These are phyloP conservation scores for Lachnellula hyalina DNA, from an alignment of 2,329 filamentous ascomycete species.

Conservation along the genomic window DNA sequence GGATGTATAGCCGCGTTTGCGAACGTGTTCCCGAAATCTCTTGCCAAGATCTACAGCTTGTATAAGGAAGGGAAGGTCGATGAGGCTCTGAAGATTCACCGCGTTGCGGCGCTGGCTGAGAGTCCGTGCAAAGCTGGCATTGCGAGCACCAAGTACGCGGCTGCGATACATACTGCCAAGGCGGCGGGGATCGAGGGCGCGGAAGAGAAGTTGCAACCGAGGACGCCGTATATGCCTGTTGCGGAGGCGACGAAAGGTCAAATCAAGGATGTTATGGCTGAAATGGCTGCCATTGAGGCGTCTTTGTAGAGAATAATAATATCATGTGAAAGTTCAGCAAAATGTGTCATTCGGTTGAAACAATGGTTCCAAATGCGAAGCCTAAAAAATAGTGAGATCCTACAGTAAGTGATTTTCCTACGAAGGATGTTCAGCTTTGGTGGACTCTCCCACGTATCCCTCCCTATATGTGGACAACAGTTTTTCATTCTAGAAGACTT, in stretches of 20 bases:
- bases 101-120: constrained; percentile 47
- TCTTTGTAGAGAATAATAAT: constrained; percentile 9
- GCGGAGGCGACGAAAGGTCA: constrained; percentile 31
- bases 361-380: too few relatives aligned
- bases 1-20: constrained; percentile 54
- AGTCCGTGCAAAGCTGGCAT: constrained; percentile 48
- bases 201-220: constrained; percentile 41
- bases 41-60: constrained; percentile 44
- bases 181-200: constrained; percentile 46
- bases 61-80: constrained; percentile 42
- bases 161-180: constrained; percentile 43
- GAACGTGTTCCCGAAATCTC: constrained; percentile 50
- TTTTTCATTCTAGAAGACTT: too few relatives aligned
- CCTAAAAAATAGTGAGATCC: too few relatives aligned
- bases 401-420: too few relatives aligned
- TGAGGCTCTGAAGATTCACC: constrained; percentile 47
- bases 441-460: too few relatives aligned
- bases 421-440: too few relatives aligned
- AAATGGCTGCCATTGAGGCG: constrained; percentile 3
- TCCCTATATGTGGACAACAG: too few relatives aligned
- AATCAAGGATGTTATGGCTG: constrained; percentile 31
- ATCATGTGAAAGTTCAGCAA: too few relatives aligned
- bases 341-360: too few relatives aligned
- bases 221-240: constrained; percentile 44
- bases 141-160: constrained; percentile 49